Conservation (phyloP, 73 alveolate genomes). For the Durusdinium trenchii region DNA sequence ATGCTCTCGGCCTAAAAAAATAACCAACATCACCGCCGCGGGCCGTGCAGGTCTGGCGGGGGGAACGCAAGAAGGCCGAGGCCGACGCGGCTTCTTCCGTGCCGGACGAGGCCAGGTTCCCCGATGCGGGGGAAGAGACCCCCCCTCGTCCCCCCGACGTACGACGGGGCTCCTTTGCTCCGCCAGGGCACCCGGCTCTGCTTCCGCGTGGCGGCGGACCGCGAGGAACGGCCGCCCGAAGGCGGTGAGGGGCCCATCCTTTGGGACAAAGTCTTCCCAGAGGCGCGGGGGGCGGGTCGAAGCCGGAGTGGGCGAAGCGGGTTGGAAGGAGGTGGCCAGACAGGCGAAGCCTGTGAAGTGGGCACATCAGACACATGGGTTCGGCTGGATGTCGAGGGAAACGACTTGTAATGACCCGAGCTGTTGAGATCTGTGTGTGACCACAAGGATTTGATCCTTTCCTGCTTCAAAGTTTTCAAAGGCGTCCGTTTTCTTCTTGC, state of each 20-base stretch:
- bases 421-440: no score
- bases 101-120: conserved; percentile 43
- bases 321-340: no score
- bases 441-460: no score
- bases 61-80: conserved; percentile 57
- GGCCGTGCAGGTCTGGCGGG: conserved; percentile 74
- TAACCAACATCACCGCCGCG: background rate
- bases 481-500: no score
- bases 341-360: no score
- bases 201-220: conserved; percentile 93
- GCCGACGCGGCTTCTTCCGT: background rate
- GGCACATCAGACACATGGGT: no score
- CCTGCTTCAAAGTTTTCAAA: no score
- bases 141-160: no score
- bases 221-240: conserved; percentile 93
- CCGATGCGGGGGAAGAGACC: background rate
- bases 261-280: conserved; percentile 90
- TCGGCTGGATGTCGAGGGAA: no score
- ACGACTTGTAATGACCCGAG: no score
- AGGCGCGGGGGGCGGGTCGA: background rate
- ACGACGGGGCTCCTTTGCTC: no score
- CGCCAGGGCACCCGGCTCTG: conserved; percentile 81
- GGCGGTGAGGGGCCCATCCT: conserved; percentile 76
- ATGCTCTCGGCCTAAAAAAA: conserved; percentile 82
- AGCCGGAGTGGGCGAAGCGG: background rate